Conservation (phyloP, 2,329 filamentous ascomycete genomes). For the Diaporthe humulicola region DNA sequence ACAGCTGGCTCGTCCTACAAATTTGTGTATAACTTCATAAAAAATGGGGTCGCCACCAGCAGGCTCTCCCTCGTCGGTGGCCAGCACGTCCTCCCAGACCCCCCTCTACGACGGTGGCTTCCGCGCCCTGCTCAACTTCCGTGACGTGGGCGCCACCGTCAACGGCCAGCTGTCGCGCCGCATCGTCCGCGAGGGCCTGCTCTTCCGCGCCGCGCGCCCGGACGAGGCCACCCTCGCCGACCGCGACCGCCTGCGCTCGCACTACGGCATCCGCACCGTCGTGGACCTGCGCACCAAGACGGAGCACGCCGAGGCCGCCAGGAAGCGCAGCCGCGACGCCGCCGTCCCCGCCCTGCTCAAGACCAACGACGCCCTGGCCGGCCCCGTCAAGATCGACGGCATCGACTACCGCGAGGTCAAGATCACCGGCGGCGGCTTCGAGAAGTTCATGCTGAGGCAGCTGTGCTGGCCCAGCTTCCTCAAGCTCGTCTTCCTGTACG, state of each 20-base stretch:
- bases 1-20: not conserved
- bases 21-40: not conserved
- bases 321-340: constrained; percentile 68
- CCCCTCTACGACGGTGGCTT: constrained; percentile 50
- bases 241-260: constrained; percentile 67
- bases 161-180: constrained; percentile 66
- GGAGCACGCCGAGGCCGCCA: constrained; percentile 77
- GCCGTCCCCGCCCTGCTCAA: constrained; percentile 58
- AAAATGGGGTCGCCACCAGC: not conserved
- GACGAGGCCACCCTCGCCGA: constrained; percentile 81
- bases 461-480: constrained; percentile 76
- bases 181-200: constrained; percentile 69
- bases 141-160: constrained; percentile 79
- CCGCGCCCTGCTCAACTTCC: constrained; percentile 78
- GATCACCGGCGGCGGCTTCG: constrained; percentile 80
- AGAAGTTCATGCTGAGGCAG: constrained; percentile 75
- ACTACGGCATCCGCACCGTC: constrained; percentile 77
- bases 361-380: constrained; percentile 64
- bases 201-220: constrained; percentile 78
- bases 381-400: constrained; percentile 73
- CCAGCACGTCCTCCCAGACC: not conserved
- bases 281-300: constrained; percentile 87
- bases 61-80: not conserved
- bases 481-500: constrained; percentile 73
- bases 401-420: constrained; percentile 76